These are phyloP conservation scores for Podospora anserina DNA, from an alignment of 495 filamentous ascomycete species.

Conservation along the genomic window DNA sequence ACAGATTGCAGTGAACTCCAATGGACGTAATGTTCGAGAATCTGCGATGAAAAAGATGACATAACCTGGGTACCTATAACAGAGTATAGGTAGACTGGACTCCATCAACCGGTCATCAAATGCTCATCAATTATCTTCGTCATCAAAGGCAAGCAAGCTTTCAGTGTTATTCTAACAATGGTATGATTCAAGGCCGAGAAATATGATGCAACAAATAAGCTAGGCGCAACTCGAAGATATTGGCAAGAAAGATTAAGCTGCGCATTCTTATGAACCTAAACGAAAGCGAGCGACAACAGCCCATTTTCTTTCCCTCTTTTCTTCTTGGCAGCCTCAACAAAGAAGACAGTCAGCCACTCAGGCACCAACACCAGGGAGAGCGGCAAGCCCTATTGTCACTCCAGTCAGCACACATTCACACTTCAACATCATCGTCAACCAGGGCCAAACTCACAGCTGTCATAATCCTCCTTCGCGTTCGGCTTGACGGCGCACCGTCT, in stretches of 20 bases:
- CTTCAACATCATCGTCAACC: too few species aligned
- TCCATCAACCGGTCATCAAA: too few species aligned
- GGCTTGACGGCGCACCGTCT: conserved; percentile 37
- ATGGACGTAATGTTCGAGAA: too few species aligned
- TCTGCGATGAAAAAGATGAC: too few species aligned
- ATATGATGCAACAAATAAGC: not conserved
- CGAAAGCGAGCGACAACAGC: not conserved
- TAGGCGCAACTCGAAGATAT: not conserved
- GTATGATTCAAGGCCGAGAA: not conserved
- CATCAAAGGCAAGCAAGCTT: too few species aligned
- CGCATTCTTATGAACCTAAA: not conserved
- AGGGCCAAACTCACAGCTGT: conserved; percentile 41
- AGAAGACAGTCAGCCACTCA: not conserved
- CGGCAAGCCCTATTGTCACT: conserved; percentile 21
- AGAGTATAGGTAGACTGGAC: too few species aligned
- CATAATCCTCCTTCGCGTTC: conserved; percentile 40
- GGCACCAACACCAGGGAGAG: conserved; percentile 22
- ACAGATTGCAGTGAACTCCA: too few species aligned
- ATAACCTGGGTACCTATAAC: too few species aligned
- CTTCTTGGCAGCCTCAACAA: not conserved
- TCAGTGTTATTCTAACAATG: not conserved
- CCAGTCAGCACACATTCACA: not conserved
- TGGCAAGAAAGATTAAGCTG: not conserved
- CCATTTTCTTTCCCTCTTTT: not conserved
- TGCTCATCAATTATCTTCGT: too few species aligned